Base-by-base conservation (phyloP, 495 filamentous ascomycete species). In the Penicillium odoratum region DNA sequence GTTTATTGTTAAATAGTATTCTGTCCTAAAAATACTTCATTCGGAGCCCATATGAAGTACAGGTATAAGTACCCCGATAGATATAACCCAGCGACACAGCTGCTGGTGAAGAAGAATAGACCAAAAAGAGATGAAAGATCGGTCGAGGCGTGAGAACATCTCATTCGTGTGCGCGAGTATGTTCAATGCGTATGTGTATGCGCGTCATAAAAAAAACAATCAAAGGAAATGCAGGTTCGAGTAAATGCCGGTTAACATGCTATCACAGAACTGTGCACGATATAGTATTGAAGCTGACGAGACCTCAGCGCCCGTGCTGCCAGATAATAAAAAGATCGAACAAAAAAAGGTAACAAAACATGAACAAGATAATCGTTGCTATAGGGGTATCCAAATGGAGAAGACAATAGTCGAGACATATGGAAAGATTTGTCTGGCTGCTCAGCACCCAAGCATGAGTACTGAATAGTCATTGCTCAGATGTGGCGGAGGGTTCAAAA, bases 371-470 rank as follows among this genome's bases (percentile, higher is more conserved):
- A 55, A 50, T 51, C 30, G 53, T 56, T 63, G 64, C 66, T 71
- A 71, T 65, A 60, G 65, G 72, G 72, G 72, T 74, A 74, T 74
- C 69, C 72, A 69, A 70, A 66, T 55, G 28, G 66, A 64, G 70
- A 64, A 69, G 63, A 70, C 61, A 65, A 60, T 51, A 59, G 60
- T 68, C 57, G 58, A 68, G 57, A 62, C 67, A 70, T 63, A 65
- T 60, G 56, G 46, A 64, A 58, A 61, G 13, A 60, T 15, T 36
- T 40, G 21, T 30, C 33, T 36, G 38, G 21, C 26, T 31, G 7
- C 18, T 26, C 25, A 26, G 25, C 15, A 16, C 38, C 15, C 13
- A 15, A 40, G 38, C 15, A 40, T 40, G 38, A 40, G 38, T 40
- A 15, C 5, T 46, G 10, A 13, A 45, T 34, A 31, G 31, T 59